A percentile compares a stretch with the other conserved stretches of the same genome.
Evolutionary conservation across 192 early-diverging fungal species (phyloP).

Genomic region (Linnemannia exigua): DNA sequence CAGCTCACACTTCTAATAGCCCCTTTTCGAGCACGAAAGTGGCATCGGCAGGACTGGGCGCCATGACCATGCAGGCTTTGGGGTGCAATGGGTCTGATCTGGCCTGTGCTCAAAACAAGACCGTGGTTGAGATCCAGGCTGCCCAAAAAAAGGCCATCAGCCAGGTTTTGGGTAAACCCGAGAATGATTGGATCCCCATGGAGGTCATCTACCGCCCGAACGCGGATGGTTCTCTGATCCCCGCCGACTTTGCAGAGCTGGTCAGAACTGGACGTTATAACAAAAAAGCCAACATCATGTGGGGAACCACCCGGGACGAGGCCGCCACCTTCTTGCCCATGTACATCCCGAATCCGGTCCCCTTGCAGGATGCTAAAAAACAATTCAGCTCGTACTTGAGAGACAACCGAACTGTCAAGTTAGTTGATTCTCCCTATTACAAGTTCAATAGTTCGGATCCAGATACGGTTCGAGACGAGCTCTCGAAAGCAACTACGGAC

Average conservation of each 20-base stretch:
- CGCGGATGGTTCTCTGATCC: background rate
- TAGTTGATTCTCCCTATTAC: background rate
- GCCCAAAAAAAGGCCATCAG: background rate
- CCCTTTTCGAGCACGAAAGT: background rate
- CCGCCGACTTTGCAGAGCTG: background rate
- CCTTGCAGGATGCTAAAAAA: no score
- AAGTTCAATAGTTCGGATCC: background rate
- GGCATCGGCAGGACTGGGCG: background rate
- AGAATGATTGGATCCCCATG: background rate
- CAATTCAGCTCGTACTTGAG: no score
- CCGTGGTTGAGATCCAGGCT: background rate
- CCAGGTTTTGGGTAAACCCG: background rate
- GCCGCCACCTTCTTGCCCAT: background rate
- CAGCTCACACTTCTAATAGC: background rate
- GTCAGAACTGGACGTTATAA: background rate
- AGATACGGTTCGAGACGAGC: background rate
- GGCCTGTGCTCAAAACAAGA: background rate
- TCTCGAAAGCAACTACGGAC: background rate
- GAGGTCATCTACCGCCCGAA: background rate
- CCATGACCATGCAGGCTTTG: slow-evolving; percentile 7
- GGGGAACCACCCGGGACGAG: slow-evolving; percentile 8
- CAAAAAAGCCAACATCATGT: background rate
- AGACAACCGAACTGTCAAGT: no score
- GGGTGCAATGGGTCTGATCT: background rate
- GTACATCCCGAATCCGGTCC: background rate